Evolutionary conservation across 2,329 filamentous ascomycete genomes (phyloP).

Genomic region (Aspergillus eucalypticola): DNA sequence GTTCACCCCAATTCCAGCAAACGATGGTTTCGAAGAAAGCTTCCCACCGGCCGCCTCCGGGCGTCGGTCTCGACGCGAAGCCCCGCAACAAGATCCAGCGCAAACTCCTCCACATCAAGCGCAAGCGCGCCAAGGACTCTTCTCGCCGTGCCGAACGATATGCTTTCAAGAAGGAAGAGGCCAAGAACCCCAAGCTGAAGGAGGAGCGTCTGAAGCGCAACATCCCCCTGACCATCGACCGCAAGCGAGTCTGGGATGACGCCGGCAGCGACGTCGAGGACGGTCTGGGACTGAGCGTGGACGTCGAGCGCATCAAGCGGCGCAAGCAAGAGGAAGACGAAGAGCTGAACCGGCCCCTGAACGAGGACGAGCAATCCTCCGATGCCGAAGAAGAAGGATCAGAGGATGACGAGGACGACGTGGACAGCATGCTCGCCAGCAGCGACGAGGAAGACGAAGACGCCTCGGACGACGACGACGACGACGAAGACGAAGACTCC

Average conservation of each 20-base stretch:
- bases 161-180: slow-evolving; percentile 79
- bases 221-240: slow-evolving; percentile 77
- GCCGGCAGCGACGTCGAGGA: slow-evolving; percentile 56
- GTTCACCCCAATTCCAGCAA: background rate
- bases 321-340: slow-evolving; percentile 49
- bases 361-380: slow-evolving; percentile 31
- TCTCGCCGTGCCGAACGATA: slow-evolving; percentile 75
- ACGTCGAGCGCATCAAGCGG: slow-evolving; percentile 52
- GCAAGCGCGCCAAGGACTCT: slow-evolving; percentile 75
- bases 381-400: slow-evolving; percentile 4
- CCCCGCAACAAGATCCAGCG: slow-evolving; percentile 77
- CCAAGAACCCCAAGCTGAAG: slow-evolving; percentile 74
- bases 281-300: slow-evolving; percentile 49
- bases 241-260: slow-evolving; percentile 88
- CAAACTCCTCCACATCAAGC: slow-evolving; percentile 73
- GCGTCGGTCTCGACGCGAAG: slow-evolving; percentile 53
- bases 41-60: slow-evolving; percentile 45
- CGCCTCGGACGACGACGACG: slow-evolving; percentile 47
- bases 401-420: slow-evolving; percentile 59
- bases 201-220: slow-evolving; percentile 74
- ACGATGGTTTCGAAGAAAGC: slow-evolving; percentile 54
- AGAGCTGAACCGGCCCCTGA: slow-evolving; percentile 37
- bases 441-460: slow-evolving; percentile 54
- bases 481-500: slow-evolving; percentile 51
- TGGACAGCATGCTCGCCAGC: slow-evolving; percentile 28